Conservation (phyloP, 495 filamentous ascomycete species). For the Aspergillus cristatus region DNA sequence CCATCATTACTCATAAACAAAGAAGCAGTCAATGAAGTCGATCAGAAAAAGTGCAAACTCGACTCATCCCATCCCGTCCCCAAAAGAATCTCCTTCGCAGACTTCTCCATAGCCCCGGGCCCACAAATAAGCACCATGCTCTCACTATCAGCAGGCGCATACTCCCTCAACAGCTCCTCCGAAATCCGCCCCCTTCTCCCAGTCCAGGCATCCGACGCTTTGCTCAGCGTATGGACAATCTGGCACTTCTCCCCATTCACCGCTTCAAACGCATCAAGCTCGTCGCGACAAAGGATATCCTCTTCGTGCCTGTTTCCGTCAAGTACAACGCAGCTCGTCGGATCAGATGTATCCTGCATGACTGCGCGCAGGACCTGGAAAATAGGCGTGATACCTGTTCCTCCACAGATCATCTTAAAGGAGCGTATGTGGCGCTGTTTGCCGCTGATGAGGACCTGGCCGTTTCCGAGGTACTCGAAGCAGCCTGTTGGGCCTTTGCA, state of each 20-base stretch:
- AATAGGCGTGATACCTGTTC: slow-evolving; percentile 85
- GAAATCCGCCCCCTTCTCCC: slow-evolving; percentile 65
- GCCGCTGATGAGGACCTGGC: slow-evolving; percentile 54
- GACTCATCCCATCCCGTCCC: slow-evolving; percentile 67
- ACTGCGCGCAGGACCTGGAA: slow-evolving; percentile 81
- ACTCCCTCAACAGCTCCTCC: slow-evolving; percentile 49
- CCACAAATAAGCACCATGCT: slow-evolving; percentile 78
- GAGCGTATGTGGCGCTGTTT: slow-evolving; percentile 48
- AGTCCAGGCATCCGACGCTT: slow-evolving; percentile 52
- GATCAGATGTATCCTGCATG: slow-evolving; percentile 49
- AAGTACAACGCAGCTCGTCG: slow-evolving; percentile 59
- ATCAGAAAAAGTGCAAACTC: slow-evolving; percentile 78
- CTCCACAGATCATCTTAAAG: slow-evolving; percentile 87
- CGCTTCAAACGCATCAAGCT: slow-evolving; percentile 55
- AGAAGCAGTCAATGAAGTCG: background rate
- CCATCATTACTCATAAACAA: slow-evolving; percentile 1
- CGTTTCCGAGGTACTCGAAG: slow-evolving; percentile 69
- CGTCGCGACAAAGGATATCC: slow-evolving; percentile 76
- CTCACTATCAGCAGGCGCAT: slow-evolving; percentile 43
- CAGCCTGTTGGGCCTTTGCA: slow-evolving; percentile 90
- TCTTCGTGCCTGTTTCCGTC: slow-evolving; percentile 72
- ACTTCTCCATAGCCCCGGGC: slow-evolving; percentile 68
- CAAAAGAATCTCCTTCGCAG: slow-evolving; percentile 50
- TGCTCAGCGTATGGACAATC: slow-evolving; percentile 65
- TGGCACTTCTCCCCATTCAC: slow-evolving; percentile 47